Conservation (phyloP, 2,329 filamentous ascomycete species). For the Westerdykella ornata region DNA sequence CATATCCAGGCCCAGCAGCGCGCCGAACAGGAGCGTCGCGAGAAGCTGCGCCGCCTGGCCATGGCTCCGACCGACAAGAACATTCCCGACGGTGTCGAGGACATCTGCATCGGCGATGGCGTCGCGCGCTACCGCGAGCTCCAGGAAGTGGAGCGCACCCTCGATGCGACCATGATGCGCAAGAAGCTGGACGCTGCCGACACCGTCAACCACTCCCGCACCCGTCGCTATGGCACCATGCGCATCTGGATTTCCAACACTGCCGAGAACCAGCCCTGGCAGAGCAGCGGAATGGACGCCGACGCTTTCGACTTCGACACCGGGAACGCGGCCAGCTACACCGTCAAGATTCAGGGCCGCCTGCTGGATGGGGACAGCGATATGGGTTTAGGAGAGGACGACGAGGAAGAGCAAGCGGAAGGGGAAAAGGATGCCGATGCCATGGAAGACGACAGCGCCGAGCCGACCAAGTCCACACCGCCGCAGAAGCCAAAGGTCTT, state of each 20-base stretch:
- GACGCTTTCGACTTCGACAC: slow-evolving; percentile 77
- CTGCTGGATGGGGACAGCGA: slow-evolving; percentile 54
- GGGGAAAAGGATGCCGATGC: slow-evolving; percentile 42
- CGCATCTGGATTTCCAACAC: slow-evolving; percentile 95
- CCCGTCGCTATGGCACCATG: slow-evolving; percentile 76
- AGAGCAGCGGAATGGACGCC: slow-evolving; percentile 60
- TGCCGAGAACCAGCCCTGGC: slow-evolving; percentile 90
- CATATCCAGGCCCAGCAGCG: slow-evolving; percentile 41
- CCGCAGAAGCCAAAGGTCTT: slow-evolving; percentile 48
- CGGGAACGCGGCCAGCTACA: slow-evolving; percentile 70
- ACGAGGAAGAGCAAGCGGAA: slow-evolving; percentile 15
- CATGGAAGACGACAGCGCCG: slow-evolving; percentile 56
- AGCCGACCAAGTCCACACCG: slow-evolving; percentile 20
- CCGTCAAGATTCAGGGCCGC: slow-evolving; percentile 85
- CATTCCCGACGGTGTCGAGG: slow-evolving; percentile 78
- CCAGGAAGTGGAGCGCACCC: slow-evolving; percentile 75
- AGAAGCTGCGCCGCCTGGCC: slow-evolving; percentile 70
- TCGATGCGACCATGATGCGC: slow-evolving; percentile 90
- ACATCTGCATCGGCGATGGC: slow-evolving; percentile 72
- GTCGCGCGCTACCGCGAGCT: slow-evolving; percentile 76
- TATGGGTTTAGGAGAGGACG: slow-evolving; percentile 27
- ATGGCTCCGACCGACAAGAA: slow-evolving; percentile 92
- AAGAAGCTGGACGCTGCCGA: slow-evolving; percentile 90
- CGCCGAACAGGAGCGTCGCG: slow-evolving; percentile 48
- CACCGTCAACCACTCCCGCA: slow-evolving; percentile 63